Percentiles rank a stretch among this genome's conserved stretches.
Conservation (phyloP, 441 rosid genomes). For the Monsonia emarginata region DNA sequence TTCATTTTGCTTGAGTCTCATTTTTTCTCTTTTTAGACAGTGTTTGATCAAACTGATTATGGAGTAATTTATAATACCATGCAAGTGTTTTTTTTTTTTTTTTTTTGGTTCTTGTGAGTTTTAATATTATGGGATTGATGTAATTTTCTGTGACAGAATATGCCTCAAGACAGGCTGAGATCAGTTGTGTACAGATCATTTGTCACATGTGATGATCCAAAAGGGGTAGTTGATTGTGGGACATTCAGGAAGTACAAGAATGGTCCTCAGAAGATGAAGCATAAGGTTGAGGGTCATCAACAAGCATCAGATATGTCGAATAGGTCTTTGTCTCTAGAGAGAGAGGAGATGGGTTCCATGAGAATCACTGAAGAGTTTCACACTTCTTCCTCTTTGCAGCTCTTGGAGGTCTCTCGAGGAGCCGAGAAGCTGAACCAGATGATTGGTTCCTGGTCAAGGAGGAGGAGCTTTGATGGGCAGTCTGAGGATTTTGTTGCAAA, state of each 20-base stretch:
- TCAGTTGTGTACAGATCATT: constrained; percentile 67
- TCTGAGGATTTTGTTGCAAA: constrained; percentile 59
- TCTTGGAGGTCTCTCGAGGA: constrained; percentile 63
- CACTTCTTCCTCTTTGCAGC: constrained; percentile 50
- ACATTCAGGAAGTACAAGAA: constrained; percentile 50
- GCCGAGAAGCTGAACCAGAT: constrained; percentile 66
- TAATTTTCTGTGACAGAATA: constrained; percentile 29
- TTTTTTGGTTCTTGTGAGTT: no score
- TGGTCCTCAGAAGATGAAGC: constrained; percentile 35
- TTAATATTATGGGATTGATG: constrained; percentile 21
- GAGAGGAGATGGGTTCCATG: constrained; percentile 25
- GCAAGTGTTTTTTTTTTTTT: constrained; percentile 14
- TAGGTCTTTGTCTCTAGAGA: constrained; percentile 20
- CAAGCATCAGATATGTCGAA: constrained; percentile 22
- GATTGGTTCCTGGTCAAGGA: constrained; percentile 56
- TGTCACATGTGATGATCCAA: constrained; percentile 73
- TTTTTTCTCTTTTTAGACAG: constrained; percentile 18
- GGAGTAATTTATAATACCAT: no score
- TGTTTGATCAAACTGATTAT: no score
- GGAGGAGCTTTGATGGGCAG: constrained; percentile 27
- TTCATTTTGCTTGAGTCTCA: constrained; percentile 9
- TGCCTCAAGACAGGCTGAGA: constrained; percentile 54
- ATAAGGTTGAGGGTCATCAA: constrained; percentile 17
- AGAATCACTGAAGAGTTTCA: constrained; percentile 20
- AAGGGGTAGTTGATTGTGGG: constrained; percentile 77